Conservation (phyloP, 345 rosid genomes). For the Euphorbia pulcherrima region DNA sequence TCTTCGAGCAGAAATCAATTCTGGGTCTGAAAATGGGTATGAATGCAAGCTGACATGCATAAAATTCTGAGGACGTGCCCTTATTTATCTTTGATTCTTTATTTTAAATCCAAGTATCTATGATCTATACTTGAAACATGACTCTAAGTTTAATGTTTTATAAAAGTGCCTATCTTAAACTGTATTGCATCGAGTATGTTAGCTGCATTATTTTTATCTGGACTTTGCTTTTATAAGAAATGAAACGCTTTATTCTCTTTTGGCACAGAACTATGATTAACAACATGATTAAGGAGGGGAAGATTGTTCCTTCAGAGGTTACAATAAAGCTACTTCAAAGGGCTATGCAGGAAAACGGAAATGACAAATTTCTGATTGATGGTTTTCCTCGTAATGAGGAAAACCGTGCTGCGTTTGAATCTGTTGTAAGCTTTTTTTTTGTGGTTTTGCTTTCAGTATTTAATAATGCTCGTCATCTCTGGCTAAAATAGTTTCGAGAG, state of each 20-base stretch:
- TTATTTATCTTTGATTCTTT: neutral
- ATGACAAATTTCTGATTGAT: conserved; percentile 29
- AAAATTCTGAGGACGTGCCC: neutral
- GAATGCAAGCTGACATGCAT: neutral
- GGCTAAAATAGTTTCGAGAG: neutral
- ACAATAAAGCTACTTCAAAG: conserved; percentile 32
- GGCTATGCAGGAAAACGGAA: conserved; percentile 27
- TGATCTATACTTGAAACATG: neutral
- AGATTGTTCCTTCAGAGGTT: conserved; percentile 45
- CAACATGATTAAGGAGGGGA: conserved; percentile 56
- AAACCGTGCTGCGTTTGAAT: conserved; percentile 31
- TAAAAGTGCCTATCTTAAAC: neutral
- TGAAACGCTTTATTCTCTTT: neutral
- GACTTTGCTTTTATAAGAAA: neutral
- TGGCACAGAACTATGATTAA: conserved; percentile 49
- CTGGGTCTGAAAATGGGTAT: conserved; percentile 37
- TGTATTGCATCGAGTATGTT: neutral
- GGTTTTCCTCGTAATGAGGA: conserved; percentile 35
- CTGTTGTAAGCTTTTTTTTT: conserved; percentile 22
- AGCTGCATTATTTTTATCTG: neutral
- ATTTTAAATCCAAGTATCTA: neutral
- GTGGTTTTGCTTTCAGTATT: neutral
- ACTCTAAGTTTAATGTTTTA: neutral
- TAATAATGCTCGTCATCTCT: neutral
- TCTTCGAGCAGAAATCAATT: conserved; percentile 33